Percentiles rank a stretch among this genome's conserved stretches.
These are phyloP conservation scores for Emmonsiellopsis sp. DNA, from an alignment of 2,329 filamentous ascomycete genomes.

Conservation along the genomic window DNA sequence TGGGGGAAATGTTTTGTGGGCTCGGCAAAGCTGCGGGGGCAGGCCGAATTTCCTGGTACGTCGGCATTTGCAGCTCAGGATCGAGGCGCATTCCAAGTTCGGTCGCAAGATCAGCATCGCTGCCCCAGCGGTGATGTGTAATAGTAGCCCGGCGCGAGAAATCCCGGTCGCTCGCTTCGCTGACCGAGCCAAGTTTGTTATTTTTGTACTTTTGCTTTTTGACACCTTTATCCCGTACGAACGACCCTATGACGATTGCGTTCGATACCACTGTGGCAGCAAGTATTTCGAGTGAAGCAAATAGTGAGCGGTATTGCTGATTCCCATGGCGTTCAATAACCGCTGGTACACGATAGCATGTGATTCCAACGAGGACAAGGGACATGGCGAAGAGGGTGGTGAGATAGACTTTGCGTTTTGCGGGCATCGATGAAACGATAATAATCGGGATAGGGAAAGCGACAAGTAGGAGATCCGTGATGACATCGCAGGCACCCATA, in stretches of 20 bases:
- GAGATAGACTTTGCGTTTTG: slow-evolving; percentile 71
- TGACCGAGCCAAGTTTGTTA: slow-evolving; percentile 35
- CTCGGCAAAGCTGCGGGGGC: slow-evolving; percentile 31
- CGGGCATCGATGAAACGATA: slow-evolving; percentile 62
- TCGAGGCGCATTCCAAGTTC: slow-evolving; percentile 64
- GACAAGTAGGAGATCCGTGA: slow-evolving; percentile 82
- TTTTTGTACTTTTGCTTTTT: slow-evolving; percentile 78
- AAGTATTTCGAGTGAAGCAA: slow-evolving; percentile 83
- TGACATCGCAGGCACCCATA: slow-evolving; percentile 79
- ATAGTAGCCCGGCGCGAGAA: slow-evolving; percentile 44
- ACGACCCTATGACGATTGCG: slow-evolving; percentile 80
- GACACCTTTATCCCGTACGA: slow-evolving; percentile 78
- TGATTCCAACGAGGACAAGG: slow-evolving; percentile 69
- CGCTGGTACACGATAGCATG: slow-evolving; percentile 69
- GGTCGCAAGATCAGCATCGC: slow-evolving; percentile 81
- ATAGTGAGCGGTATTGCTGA: slow-evolving; percentile 79
- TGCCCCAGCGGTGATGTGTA: slow-evolving; percentile 67
- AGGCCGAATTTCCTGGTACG: slow-evolving; percentile 24
- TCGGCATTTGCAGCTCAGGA: slow-evolving; percentile 38
- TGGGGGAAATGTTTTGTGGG: slow-evolving; percentile 12
- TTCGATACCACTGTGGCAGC: slow-evolving; percentile 84
- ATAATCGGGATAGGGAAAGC: slow-evolving; percentile 87
- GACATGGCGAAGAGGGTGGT: slow-evolving; percentile 75
- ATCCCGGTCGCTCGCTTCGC: slow-evolving; percentile 36
- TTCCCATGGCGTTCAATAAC: slow-evolving; percentile 62